phyloP scores from a whole-genome alignment of 108 stramenopile genomes.

The Skeletonema marinoi region DNA sequence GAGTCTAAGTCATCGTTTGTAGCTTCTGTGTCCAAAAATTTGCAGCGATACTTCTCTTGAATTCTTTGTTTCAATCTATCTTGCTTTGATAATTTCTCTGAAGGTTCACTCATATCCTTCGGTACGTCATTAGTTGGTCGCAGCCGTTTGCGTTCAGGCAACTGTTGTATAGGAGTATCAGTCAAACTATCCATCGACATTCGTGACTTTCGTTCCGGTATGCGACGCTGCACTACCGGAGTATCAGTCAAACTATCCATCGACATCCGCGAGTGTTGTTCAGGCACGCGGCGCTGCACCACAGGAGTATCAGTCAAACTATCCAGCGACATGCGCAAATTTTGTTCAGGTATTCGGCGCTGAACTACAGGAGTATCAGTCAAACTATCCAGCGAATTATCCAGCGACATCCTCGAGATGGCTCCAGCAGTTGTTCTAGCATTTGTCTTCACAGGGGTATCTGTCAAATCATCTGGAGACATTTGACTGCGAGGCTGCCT shows the following conservation, averaged over 20 bases:
- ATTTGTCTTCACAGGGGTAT: constrained; percentile 18
- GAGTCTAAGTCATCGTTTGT: constrained; percentile 45
- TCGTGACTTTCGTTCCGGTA: too few relatives aligned
- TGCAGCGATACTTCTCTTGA: constrained; percentile 32
- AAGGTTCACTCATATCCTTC: constrained; percentile 14
- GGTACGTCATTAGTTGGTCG: constrained; percentile 8
- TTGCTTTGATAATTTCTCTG: constrained; percentile 7
- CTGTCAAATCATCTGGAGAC: constrained; percentile 17
- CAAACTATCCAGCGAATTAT: constrained; percentile 5
- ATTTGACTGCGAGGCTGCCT: constrained; percentile 1
- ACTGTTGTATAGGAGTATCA: constrained; percentile 14
- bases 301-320: constrained; percentile 24
- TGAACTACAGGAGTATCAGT: constrained; percentile 8
- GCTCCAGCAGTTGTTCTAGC: neutral
- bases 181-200: too few relatives aligned
- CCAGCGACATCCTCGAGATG: neutral
- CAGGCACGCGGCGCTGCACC: neutral
- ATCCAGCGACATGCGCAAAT: neutral
- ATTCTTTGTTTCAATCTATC: constrained; percentile 34
- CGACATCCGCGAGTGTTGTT: constrained; percentile 1
- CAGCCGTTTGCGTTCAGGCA: constrained; percentile 32
- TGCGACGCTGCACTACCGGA: too few relatives aligned
- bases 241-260: constrained; percentile 11
- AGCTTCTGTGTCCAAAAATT: constrained; percentile 68
- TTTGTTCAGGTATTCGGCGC: neutral